These are phyloP conservation scores for Nevesoporus exiguus DNA, from an alignment of 768 basidiomycete species.

Conservation along the genomic window DNA sequence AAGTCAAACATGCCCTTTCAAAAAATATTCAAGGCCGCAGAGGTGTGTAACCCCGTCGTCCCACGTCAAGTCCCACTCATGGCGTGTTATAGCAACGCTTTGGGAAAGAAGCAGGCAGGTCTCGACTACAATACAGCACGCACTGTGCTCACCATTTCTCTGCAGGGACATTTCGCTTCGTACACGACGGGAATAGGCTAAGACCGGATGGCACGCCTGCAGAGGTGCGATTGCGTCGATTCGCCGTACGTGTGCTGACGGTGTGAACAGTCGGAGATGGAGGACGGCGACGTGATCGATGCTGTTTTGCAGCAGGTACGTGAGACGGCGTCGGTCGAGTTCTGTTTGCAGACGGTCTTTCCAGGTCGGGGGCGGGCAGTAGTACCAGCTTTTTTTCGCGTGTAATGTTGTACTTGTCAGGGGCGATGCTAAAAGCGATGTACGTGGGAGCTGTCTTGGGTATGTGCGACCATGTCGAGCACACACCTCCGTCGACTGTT, in stretches of 20 bases:
- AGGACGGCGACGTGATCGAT: constrained; percentile 63
- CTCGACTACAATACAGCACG: not conserved
- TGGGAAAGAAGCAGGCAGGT: constrained; percentile 50
- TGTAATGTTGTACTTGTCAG: not conserved
- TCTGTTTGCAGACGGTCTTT: not conserved
- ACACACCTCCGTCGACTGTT: constrained; percentile 37
- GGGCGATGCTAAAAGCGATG: not conserved
- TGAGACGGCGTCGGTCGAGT: constrained; percentile 1
- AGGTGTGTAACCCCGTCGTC: constrained; percentile 41
- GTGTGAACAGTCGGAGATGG: constrained; percentile 47
- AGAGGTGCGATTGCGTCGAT: constrained; percentile 36
- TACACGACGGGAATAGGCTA: constrained; percentile 52
- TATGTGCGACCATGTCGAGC: constrained; percentile 5
- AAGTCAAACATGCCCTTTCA: constrained; percentile 58
- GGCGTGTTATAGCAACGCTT: constrained; percentile 48
- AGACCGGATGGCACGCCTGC: constrained; percentile 49
- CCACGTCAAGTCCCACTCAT: not conserved
- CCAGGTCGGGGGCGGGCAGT: constrained; percentile 22
- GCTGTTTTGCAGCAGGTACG: constrained; percentile 55
- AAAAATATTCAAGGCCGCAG: constrained; percentile 66
- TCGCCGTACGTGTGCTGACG: not conserved
- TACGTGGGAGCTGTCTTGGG: constrained; percentile 5
- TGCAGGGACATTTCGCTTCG: constrained; percentile 62
- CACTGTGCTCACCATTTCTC: not conserved
- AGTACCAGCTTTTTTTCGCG: not conserved